Evolutionary conservation across 2,329 filamentous ascomycete species (phyloP), one percentile per base, ranked within the genome.

Genomic region (Pseudogymnoascus sp.): DNA sequence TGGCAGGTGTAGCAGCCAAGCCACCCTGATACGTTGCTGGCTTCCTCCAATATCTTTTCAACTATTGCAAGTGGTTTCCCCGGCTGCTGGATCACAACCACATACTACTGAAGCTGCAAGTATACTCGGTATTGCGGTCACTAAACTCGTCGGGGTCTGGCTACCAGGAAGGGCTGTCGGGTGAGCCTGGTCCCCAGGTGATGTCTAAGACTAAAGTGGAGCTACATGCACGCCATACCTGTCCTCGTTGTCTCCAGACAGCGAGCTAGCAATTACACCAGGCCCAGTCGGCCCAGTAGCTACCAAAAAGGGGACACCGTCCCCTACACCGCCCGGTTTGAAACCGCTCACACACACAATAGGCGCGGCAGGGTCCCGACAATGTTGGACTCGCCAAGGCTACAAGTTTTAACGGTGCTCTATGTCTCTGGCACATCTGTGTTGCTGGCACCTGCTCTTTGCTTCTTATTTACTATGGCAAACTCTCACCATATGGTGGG

Each of bases 291-390:
- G 11, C 25, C 6, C 47, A 54, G 28, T n/a, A 30, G 25, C 18
- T 54, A 8, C 47, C 9, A 2, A 9, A 33, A 33, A 18, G 47
- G 9, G 33, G 6, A 54, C 18, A 54, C 47, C 22, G 14, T 47
- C 41, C 28, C 47, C n/a, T 33, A 54, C 47, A 54, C 28, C 47
- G 28, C 25, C 47, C 28, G 30, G 9, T 54, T 33, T 54, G 28
- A 54, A 54, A 33, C 47, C 47, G 11, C 47, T 33, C 25, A 5
- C 47, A 54, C 25, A 5, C 47, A 54, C 9, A 54, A 54, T 54
- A 54, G 47, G 47, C 47, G 47, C 47, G 47, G 47, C 47, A 54
- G 47, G 47, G 47, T 54, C 47, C 47, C 47, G 28, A 33, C 28
- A 12, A 33, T 33, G 47, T 18, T n/a, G n/a, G 37, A 11, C 14